These are phyloP conservation scores for Rhodotorula sp. DNA, from an alignment of 1,284 basidiomycete species.

Conservation along the genomic window DNA sequence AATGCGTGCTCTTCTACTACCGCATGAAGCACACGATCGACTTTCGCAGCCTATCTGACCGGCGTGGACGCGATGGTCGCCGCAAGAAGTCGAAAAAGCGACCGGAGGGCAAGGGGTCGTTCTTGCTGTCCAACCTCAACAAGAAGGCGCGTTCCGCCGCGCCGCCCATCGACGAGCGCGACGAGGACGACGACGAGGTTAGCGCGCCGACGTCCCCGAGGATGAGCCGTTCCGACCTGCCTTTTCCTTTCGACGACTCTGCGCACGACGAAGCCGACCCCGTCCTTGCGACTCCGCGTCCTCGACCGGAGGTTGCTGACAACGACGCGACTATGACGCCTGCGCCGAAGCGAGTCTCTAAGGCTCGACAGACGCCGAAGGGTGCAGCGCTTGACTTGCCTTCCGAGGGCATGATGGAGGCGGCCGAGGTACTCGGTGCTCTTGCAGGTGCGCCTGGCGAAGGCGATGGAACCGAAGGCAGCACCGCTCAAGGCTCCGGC, in stretches of 20 bases:
- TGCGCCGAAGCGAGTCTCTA: conserved; percentile 14
- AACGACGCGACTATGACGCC: background rate
- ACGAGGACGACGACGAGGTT: conserved; percentile 44
- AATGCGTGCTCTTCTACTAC: conserved; percentile 94
- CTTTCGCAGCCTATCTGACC: conserved; percentile 66
- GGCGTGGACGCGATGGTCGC: conserved; percentile 42
- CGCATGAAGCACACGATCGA: conserved; percentile 89
- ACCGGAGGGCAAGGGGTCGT: conserved; percentile 48
- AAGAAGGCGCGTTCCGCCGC: conserved; percentile 18
- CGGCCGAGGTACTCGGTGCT: conserved; percentile 50
- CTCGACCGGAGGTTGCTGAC: background rate
- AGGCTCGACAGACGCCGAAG: conserved; percentile 16
- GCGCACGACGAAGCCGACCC: background rate
- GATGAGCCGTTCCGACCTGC: background rate
- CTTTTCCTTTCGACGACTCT: background rate
- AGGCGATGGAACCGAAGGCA: background rate
- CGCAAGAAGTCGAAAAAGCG: conserved; percentile 46
- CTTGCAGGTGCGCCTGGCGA: conserved; percentile 40
- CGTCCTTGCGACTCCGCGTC: background rate
- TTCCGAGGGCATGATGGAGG: conserved; percentile 49
- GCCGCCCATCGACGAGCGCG: conserved; percentile 8
- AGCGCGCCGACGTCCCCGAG: conserved; percentile 33
- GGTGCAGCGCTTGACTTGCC: conserved; percentile 9
- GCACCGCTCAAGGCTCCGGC: background rate
- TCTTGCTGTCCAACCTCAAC: conserved; percentile 46